phyloP scores from a whole-genome alignment of 768 basidiomycete genomes.

The Leucosporidium scottii region DNA sequence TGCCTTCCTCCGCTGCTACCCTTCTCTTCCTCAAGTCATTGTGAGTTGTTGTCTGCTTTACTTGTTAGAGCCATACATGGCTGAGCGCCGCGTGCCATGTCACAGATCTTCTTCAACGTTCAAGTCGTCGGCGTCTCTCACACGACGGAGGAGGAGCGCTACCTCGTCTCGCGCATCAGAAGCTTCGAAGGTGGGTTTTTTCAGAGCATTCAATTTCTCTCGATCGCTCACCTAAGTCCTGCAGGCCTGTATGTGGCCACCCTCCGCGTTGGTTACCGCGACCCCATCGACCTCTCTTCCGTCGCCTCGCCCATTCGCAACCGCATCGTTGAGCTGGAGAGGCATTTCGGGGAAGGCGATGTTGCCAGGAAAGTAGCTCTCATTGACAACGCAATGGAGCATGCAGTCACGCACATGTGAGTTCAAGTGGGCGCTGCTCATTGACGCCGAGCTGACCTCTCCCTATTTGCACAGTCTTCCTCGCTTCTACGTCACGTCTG shows the following conservation, averaged over 20 bases:
- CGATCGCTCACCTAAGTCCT: neutral
- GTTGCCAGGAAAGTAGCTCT: conserved; percentile 43
- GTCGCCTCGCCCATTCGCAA: conserved; percentile 44
- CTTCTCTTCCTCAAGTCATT: conserved; percentile 56
- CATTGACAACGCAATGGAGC: conserved; percentile 46
- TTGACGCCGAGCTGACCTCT: neutral
- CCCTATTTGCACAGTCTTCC: conserved; percentile 47
- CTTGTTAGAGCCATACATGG: no score
- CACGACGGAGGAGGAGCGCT: conserved; percentile 51
- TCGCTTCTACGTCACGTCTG: conserved; percentile 54
- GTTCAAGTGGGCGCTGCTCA: no score
- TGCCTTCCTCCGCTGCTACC: conserved; percentile 61
- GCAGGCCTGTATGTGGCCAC: conserved; percentile 30
- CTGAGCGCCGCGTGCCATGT: no score
- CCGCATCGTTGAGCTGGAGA: conserved; percentile 52
- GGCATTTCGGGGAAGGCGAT: conserved; percentile 39
- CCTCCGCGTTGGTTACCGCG: conserved; percentile 54
- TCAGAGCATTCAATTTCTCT: neutral
- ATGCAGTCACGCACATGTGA: conserved; percentile 54
- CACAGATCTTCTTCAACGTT: conserved; percentile 63
- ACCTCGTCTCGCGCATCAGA: conserved; percentile 55
- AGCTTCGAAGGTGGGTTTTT: conserved; percentile 47
- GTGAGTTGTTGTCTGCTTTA: conserved; percentile 7
- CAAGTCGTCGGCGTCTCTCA: conserved; percentile 51
- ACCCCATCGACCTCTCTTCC: conserved; percentile 50